phyloP scores from a whole-genome alignment of 306 rosid species.

The Dryas drummondii region DNA sequence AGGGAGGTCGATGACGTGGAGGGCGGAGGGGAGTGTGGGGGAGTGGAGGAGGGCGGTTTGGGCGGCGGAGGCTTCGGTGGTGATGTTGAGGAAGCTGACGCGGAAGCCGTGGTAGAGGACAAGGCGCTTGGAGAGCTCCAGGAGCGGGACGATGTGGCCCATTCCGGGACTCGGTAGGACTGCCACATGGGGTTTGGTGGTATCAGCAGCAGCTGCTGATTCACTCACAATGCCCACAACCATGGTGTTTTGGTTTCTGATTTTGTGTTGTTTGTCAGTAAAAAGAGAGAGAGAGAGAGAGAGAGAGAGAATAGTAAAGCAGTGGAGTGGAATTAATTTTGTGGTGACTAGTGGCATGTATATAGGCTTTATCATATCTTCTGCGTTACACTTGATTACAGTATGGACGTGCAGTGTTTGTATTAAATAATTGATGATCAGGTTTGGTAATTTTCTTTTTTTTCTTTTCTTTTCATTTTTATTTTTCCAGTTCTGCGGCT shows the following conservation, averaged over 20 bases:
- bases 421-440: too few relatives aligned
- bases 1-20: constrained; percentile 42
- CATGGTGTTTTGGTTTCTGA: background rate
- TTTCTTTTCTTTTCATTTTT: too few relatives aligned
- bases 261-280: too few relatives aligned
- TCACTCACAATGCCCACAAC: background rate
- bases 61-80: constrained; percentile 46
- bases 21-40: constrained; percentile 22
- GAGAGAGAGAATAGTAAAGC: too few relatives aligned
- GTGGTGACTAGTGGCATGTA: too few relatives aligned
- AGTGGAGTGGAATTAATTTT: too few relatives aligned
- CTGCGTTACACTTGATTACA: too few relatives aligned
- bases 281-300: too few relatives aligned
- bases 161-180: constrained; percentile 49
- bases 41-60: constrained; percentile 40
- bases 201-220: background rate
- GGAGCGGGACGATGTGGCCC: constrained; percentile 48
- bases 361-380: too few relatives aligned
- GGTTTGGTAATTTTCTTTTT: too few relatives aligned
- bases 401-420: too few relatives aligned
- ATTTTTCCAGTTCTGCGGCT: too few relatives aligned
- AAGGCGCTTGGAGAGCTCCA: constrained; percentile 36
- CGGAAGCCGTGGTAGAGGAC: constrained; percentile 29
- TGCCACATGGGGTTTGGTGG: constrained; percentile 18
- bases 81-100: constrained; percentile 49